Evolutionary conservation across 108 stramenopile species (phyloP), one percentile per base, ranked within the genome.

Genomic region (Mediolabrus comicus): DNA sequence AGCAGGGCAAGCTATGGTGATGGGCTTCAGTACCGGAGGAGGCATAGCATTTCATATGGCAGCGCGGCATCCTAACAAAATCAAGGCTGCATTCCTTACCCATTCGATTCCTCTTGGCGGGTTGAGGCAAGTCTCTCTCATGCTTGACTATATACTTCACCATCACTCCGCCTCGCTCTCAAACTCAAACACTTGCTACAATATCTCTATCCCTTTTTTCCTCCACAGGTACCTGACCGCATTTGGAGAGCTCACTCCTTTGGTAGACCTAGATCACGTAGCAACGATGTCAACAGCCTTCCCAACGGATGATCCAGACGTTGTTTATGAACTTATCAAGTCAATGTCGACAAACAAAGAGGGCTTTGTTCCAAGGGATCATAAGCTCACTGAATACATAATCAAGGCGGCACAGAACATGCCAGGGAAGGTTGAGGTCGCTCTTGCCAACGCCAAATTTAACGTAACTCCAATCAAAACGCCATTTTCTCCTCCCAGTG

Each of bases 391-490:
- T 24, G 30, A 67, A 4, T 68, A 68, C 7, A 14, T 67, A 11
- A 32, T 26, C 17, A 29, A 73, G 6, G 72, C 38, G 24, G 72
- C 72, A 17, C 24, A 59, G 26, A 28, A 58, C 22, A 59, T 73
- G 66, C 55, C 66, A 11, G 67, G 65, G 28, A 35, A 34, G 28
- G 12, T 29, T 26, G 72, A 73, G 13, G 55, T 58, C 10, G 19
- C 34, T 9, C n/a, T 46, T 32, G 72, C 65, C 16, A 73, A 67
- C 8, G 29, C 62, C n/a, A 36, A 30, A 16, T 73, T 73, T 66
- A 73, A 73, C n/a, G 66, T 67, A 10, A 58, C 57, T 10, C 65
- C 72, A 16, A 73, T 73, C 65, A 36, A 73, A 60, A 67, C 65
- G 2, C 0, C 53, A 10, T 67, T 36, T 22, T 11, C 65, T 30